Evolutionary conservation across 768 basidiomycete genomes (phyloP), one percentile per base, ranked within the genome.

Genomic region (Auriscalpium orientale): DNA sequence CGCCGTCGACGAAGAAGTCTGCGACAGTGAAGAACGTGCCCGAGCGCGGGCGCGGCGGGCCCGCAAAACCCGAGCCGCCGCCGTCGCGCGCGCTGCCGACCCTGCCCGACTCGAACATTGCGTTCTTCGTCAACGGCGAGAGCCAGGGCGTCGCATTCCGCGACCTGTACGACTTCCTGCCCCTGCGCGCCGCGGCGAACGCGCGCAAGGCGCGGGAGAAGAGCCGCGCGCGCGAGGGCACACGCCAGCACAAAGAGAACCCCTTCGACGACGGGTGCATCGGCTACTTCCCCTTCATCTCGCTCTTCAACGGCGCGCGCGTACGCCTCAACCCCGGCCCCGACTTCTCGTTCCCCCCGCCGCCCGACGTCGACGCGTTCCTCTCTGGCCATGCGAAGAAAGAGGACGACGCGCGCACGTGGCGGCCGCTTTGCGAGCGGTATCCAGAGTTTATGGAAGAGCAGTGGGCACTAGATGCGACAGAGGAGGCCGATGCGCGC

Each of bases 271-370:
- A 99, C 68, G 97, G 95, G 18, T 85, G 88, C 18, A 73, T 97
- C 7, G 97, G 97, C 1, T 99, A 99, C 71, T 98, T 93, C 68
- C 93, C 95, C 0, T 86, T 98, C 73, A 82, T 97, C 60, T 95
- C 92, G 4, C 76, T 95, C 38, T 99, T 92, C 75, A 95, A 94
- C 64, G 86, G 87, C 57, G 95, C 91, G 0, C 81, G 83, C 56
- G 87, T 94, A 12, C 78, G 70, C 48, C 76, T 95, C 56, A 98
- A 99, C 66, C 83, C 94, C 16, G 97, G 97, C 0, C 97, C 97
- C 0, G 68, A 85, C 58, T 98, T 95, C 64, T 79, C 81, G 8
- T 89, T 79, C 63, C 81, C 89, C 1, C 94, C 93, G 3, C 90
- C 90, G 1, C 70, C 76, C 8, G 86, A 94, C 61, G 80, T 94